Evolutionary conservation across 495 filamentous ascomycete genomes (phyloP), one percentile per base, ranked within the genome.

Genomic region (Tetracladium setigerum): DNA sequence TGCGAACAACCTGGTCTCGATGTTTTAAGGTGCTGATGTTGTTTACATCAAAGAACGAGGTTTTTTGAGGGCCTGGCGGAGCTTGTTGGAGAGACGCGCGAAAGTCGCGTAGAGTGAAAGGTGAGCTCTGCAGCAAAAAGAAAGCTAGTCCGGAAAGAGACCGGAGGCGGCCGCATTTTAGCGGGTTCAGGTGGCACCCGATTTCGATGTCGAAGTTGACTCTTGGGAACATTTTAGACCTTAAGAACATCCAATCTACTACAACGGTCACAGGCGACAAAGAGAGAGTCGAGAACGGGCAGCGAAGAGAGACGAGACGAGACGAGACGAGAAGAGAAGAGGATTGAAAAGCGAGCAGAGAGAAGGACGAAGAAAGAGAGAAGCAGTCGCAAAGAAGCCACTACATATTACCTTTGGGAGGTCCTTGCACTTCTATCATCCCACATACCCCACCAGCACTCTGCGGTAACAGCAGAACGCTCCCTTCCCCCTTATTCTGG

Each of bases 381-480:
- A 27, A 7, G 22, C 22, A 27, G 22, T 27, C 22, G 22, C 22
- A 27, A 27, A 27, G 22, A 27, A 27, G 22, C 7, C 3, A 27
- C 22, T 27, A 27, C 22, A 27, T 7, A 27, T 7, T 27, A 27
- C 22, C 7, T 27, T 27, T 7, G 7, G 7, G 7, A 27, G 22
- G 22, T 27, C 22, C 22, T 27, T 27, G 22, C 22, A 27, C 22
- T 27, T 27, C 22, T 27, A n/a, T 27, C 22, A 27, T 27, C 22
- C 3, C 3, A 27, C 34, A 36, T 36, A n/a, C 13, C 34, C 13
- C 13, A 36, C 34, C 30, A 38, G 39, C 22, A 31, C 27, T 31
- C 46, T 58, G 55, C 39, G 55, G 55, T 58, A 58, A 58, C 8
- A 58, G 55, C 52, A 55, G 43, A 46, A 12, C 42, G 17, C 30